Percentiles rank a stretch among this genome's conserved stretches.
Evolutionary conservation across 1,284 basidiomycete species (phyloP).

Genomic region (Hymenochaete sp.): DNA sequence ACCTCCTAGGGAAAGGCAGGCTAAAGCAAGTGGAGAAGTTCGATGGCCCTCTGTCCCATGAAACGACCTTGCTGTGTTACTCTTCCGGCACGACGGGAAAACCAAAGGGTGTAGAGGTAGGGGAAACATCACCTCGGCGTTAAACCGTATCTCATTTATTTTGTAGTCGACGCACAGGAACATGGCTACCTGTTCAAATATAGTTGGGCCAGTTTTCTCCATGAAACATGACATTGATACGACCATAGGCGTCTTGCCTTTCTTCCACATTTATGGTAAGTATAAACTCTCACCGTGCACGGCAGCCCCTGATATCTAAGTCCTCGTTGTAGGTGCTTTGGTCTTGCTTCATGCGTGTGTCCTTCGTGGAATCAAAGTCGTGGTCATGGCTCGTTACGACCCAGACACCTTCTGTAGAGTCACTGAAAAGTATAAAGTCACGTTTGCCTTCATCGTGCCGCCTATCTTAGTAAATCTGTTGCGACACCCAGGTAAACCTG

Average conservation of each 20-base stretch:
- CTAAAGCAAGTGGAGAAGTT: slow-evolving; percentile 42
- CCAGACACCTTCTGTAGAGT: slow-evolving; percentile 59
- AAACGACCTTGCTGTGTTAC: slow-evolving; percentile 59
- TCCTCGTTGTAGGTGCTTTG: slow-evolving; percentile 33
- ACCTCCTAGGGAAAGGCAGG: slow-evolving; percentile 37
- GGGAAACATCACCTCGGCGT: background rate
- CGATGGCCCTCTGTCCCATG: slow-evolving; percentile 37
- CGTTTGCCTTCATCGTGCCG: slow-evolving; percentile 65
- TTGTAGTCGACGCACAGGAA: slow-evolving; percentile 58
- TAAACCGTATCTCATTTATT: background rate
- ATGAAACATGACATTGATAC: slow-evolving; percentile 34
- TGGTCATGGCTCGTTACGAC: slow-evolving; percentile 70
- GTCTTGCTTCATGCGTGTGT: slow-evolving; percentile 58
- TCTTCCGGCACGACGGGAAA: slow-evolving; percentile 58
- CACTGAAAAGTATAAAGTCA: slow-evolving; percentile 59
- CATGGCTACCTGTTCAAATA: slow-evolving; percentile 41
- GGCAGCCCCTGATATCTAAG: background rate
- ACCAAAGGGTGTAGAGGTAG: slow-evolving; percentile 40
- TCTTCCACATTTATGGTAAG: slow-evolving; percentile 52
- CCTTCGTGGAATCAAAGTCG: slow-evolving; percentile 45
- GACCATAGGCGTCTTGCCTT: slow-evolving; percentile 52
- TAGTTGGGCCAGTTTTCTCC: slow-evolving; percentile 35
- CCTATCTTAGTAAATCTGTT: slow-evolving; percentile 73
- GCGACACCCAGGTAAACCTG: slow-evolving; percentile 46
- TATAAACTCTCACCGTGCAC: background rate